These are phyloP conservation scores for Nakataea oryzae DNA, from an alignment of 2,329 filamentous ascomycete genomes.

Conservation along the genomic window DNA sequence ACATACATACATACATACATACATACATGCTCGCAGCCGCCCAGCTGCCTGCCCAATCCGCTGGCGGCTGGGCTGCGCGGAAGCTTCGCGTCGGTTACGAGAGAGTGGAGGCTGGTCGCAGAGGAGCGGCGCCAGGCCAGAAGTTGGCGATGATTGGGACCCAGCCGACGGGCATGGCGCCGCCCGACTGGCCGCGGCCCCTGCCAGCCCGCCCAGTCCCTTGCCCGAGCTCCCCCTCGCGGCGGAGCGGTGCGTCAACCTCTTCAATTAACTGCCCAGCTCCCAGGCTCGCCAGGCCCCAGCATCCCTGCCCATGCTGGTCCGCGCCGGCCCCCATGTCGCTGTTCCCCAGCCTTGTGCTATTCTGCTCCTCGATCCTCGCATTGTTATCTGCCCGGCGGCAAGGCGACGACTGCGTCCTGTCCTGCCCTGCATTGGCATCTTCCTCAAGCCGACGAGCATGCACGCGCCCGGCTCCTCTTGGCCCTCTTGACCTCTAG, in stretches of 20 bases:
- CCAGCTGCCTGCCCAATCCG: no score
- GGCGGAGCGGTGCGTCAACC: not conserved
- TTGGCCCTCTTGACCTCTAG: no score
- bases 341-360: not conserved
- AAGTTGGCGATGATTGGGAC: not conserved
- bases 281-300: not conserved
- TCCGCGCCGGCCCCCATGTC: not conserved
- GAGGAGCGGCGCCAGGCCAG: no score
- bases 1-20: no score
- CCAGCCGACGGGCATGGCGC: not conserved
- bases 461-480: not conserved
- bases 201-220: not conserved
- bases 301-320: not conserved
- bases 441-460: not conserved
- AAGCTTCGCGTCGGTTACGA: not conserved
- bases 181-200: not conserved
- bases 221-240: not conserved
- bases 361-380: not conserved
- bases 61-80: not conserved
- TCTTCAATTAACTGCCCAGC: not conserved
- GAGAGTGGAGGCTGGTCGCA: not conserved
- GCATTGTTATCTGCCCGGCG: not conserved
- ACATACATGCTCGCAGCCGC: no score
- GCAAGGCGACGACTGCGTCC: not conserved
- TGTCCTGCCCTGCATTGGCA: not conserved